These are phyloP conservation scores for Beauveria medogensis DNA, from an alignment of 2,329 filamentous ascomycete species.

Conservation along the genomic window DNA sequence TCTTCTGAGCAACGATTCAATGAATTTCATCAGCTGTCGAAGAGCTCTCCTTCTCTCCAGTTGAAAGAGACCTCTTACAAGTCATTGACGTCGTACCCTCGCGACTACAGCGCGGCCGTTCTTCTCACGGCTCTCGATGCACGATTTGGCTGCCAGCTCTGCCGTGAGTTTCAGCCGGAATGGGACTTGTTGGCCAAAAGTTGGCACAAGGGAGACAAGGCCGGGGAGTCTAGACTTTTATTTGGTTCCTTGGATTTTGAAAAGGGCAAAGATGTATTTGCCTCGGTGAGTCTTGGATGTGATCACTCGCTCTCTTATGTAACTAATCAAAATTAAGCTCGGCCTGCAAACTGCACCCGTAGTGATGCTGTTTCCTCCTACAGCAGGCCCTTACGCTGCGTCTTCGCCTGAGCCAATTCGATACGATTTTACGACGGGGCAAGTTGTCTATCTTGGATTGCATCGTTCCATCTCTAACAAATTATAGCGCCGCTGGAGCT, in stretches of 20 bases:
- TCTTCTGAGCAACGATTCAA: conserved; percentile 57
- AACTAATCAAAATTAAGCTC: conserved; percentile 46
- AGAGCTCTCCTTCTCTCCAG: conserved; percentile 60
- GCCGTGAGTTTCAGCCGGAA: conserved; percentile 86
- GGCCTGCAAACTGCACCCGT: conserved; percentile 91
- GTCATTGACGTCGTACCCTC: conserved; percentile 64
- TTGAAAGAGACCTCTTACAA: conserved; percentile 70
- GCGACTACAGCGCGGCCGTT: conserved; percentile 76
- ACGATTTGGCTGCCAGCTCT: conserved; percentile 78
- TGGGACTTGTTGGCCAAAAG: conserved; percentile 81
- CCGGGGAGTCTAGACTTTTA: conserved; percentile 61
- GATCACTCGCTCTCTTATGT: not conserved
- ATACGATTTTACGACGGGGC: conserved; percentile 82
- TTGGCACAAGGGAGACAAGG: conserved; percentile 80
- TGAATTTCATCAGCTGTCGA: conserved; percentile 60
- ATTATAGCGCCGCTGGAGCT: conserved; percentile 57
- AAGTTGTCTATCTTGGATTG: conserved; percentile 23
- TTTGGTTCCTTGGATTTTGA: conserved; percentile 83
- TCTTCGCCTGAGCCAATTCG: conserved; percentile 60
- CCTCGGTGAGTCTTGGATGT: conserved; percentile 55
- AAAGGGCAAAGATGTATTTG: conserved; percentile 76
- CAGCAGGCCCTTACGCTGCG: conserved; percentile 69
- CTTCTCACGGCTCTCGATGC: conserved; percentile 80
- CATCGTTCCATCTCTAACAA: conserved; percentile 6
- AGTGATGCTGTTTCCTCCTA: conserved; percentile 79